Evolutionary conservation across 2,329 filamentous ascomycete species (phyloP).

Genomic region (Paecilomyces sp.): DNA sequence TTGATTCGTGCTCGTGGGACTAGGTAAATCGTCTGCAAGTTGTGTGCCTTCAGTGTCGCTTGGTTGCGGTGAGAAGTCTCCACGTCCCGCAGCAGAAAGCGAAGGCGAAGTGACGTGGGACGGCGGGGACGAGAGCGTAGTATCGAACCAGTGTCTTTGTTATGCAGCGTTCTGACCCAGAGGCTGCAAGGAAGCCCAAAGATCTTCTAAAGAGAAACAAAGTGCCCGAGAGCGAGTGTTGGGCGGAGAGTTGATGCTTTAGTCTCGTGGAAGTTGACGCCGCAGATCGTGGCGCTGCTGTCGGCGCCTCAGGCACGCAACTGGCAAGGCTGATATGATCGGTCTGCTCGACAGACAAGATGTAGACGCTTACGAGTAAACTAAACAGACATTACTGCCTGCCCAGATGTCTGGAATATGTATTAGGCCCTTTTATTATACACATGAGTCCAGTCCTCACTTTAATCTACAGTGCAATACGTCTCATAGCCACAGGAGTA

Average conservation of each 20-base stretch:
- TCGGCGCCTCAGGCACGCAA: background rate
- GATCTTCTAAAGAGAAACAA: background rate
- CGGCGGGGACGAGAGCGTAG: background rate
- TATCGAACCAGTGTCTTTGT: background rate
- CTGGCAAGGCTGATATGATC: background rate
- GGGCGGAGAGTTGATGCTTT: background rate
- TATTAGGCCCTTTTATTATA: background rate
- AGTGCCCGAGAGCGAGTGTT: background rate
- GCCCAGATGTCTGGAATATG: background rate
- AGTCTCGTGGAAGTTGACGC: background rate
- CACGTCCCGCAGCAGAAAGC: background rate
- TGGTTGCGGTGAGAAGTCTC: background rate
- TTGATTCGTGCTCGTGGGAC: background rate
- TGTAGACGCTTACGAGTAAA: background rate
- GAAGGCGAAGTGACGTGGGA: background rate
- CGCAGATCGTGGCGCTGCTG: too few relatives aligned
- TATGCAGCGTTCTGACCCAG: background rate
- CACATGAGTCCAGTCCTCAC: background rate
- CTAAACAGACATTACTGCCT: background rate
- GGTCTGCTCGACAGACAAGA: background rate
- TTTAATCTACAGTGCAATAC: background rate
- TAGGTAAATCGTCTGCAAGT: background rate
- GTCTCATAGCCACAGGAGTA: background rate
- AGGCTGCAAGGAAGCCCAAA: background rate
- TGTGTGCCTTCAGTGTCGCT: background rate